A percentile compares a stretch with the other conserved stretches of the same genome.
These are phyloP conservation scores for Tephrocybe rancida DNA, from an alignment of 768 basidiomycete genomes.

Conservation along the genomic window DNA sequence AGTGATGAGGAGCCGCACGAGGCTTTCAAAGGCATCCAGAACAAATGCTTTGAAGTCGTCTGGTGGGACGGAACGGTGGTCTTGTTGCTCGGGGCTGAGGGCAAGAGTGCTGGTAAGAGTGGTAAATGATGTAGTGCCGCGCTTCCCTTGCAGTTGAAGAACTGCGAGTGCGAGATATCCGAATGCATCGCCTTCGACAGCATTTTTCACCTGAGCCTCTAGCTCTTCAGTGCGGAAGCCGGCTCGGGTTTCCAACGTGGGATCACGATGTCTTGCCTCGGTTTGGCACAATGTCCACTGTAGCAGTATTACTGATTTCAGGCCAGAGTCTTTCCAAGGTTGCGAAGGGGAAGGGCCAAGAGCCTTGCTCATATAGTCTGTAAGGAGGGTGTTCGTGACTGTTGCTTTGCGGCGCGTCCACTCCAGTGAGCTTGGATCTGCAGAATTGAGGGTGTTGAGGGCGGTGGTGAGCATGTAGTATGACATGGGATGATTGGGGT, in stretches of 20 bases:
- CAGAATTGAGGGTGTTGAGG: conserved; percentile 67
- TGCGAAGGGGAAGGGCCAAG: conserved; percentile 42
- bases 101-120: conserved; percentile 36
- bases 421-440: conserved; percentile 51
- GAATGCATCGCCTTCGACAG: conserved; percentile 84
- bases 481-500: conserved; percentile 68
- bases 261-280: conserved; percentile 69
- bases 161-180: conserved; percentile 66
- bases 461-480: conserved; percentile 69
- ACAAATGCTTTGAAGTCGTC: conserved; percentile 57
- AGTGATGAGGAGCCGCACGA: conserved; percentile 71
- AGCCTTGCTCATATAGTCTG: conserved; percentile 62
- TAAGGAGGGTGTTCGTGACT: conserved; percentile 45
- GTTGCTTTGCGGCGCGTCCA: conserved; percentile 50
- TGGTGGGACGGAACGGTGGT: conserved; percentile 45
- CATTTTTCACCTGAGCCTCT: conserved; percentile 80
- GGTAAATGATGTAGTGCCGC: conserved; percentile 33
- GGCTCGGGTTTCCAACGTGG: conserved; percentile 59
- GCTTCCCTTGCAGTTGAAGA: conserved; percentile 53
- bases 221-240: conserved; percentile 79
- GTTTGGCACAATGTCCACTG: conserved; percentile 90
- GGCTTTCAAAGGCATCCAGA: conserved; percentile 66
- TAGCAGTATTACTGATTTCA: conserved; percentile 75
- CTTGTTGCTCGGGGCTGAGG: conserved; percentile 41
- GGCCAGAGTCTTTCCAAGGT: conserved; percentile 68